Evolutionary conservation across 495 filamentous ascomycete genomes (phyloP), one percentile per base, ranked within the genome.

Genomic region (Cairneyella variabilis): DNA sequence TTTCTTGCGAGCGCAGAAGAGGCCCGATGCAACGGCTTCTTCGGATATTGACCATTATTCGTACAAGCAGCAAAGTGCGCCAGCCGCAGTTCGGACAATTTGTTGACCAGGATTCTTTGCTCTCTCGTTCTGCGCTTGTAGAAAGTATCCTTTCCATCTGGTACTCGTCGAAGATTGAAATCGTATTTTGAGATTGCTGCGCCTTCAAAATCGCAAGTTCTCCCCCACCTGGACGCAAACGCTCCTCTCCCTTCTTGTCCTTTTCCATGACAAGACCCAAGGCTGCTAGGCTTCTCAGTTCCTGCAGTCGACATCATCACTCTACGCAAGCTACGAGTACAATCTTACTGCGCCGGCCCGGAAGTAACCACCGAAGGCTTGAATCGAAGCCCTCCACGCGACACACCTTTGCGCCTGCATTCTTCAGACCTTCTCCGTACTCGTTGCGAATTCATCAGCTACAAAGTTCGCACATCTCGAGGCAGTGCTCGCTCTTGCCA

Each of bases 401-500:
- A 22, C 16, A 12, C 17, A 34, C 42, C 1, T 21, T 21, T 8
- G 37, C 48, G 18, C 48, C 48, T 23, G 14, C 17, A 14, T 22
- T 22, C 30, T 37, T 10, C 17, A 37, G 22, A 3, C 1, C 46
- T 6, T 25, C 46, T 30, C 9, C 32, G 32, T 5, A 20, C 21
- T 9, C 43, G 12, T 25, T 25, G 26, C 16, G 17, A 37, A n/a
- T 21, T 12, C 32, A 17, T 22, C 28, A 37, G 17, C 12, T 32
- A 11, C 47, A 23, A 51, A 26, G 14, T 14, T 17, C 22, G 3
- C 36, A 51, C 34, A 17, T 25, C 16, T 28, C 48, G 26, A 28
- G 17, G 0, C 34, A n/a, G 20, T 38, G 34, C n/a, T 27, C 21
- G 20, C 23, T 90, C 96, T 68, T 78, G 77, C 47, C 78, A 85